A percentile compares a stretch with the other conserved stretches of the same genome.
phyloP scores from a whole-genome alignment of 306 rosid species.

The Crataegus laevigata region DNA sequence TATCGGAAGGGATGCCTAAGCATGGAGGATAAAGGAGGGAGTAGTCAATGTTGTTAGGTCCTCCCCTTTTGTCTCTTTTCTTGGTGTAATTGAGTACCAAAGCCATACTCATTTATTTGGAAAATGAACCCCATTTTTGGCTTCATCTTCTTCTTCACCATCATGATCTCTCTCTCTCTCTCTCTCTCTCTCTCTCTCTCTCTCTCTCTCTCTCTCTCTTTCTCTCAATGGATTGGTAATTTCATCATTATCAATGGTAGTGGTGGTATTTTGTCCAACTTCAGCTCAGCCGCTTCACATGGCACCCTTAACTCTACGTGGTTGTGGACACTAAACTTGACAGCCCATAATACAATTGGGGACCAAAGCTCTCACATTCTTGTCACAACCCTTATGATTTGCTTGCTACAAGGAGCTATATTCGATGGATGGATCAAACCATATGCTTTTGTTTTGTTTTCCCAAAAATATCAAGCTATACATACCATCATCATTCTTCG shows the following conservation, averaged over 20 bases:
- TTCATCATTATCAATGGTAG: slow-evolving; percentile 31
- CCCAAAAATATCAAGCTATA: neutral
- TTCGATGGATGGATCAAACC: neutral
- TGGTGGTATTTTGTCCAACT: slow-evolving; percentile 47
- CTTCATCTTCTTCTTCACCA: slow-evolving; percentile 44
- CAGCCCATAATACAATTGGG: slow-evolving; percentile 16
- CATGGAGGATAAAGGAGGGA: slow-evolving; percentile 8
- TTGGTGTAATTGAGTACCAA: slow-evolving; percentile 68
- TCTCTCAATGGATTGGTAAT: slow-evolving; percentile 7
- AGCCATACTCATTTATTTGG: slow-evolving; percentile 63
- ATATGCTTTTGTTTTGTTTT: neutral
- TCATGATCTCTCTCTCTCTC: slow-evolving; percentile 40
- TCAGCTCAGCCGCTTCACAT: slow-evolving; percentile 41
- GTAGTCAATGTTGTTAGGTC: slow-evolving; percentile 68
- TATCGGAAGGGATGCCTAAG: slow-evolving; percentile 19
- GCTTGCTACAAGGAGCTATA: neutral
- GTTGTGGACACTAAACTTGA: slow-evolving; percentile 11
- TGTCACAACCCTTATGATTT: neutral
- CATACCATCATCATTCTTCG: too few relatives aligned
- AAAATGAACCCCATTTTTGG: slow-evolving; percentile 61
- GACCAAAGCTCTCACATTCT: slow-evolving; percentile 10
- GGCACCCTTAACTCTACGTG: slow-evolving; percentile 22
- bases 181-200: neutral
- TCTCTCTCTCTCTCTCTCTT: slow-evolving; percentile 10
- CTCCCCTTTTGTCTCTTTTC: slow-evolving; percentile 53